Evolutionary conservation across 2,329 filamentous ascomycete species (phyloP).

Genomic region (Fusarium guadeloupense): DNA sequence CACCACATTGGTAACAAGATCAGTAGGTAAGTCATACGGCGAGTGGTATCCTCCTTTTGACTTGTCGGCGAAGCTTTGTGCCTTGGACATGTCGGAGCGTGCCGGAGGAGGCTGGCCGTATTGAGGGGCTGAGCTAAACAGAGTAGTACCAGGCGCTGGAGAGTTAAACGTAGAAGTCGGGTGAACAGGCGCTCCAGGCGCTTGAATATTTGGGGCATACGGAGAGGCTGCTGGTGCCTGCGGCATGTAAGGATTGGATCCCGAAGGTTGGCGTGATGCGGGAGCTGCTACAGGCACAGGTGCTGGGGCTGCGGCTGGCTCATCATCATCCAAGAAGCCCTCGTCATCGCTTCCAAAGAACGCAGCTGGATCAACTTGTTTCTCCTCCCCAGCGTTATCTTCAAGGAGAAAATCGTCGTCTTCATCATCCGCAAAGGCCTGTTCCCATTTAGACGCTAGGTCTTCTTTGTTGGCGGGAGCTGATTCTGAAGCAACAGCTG

Average conservation of each 20-base stretch:
- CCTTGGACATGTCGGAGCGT: conserved; percentile 61
- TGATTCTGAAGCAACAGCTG: conserved; percentile 33
- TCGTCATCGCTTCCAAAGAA: conserved; percentile 87
- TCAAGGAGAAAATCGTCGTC: conserved; percentile 72
- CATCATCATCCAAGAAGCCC: conserved; percentile 78
- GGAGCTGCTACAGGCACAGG: conserved; percentile 9
- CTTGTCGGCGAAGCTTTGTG: conserved; percentile 89
- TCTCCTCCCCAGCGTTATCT: conserved; percentile 57
- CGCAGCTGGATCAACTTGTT: conserved; percentile 67
- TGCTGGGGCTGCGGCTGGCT: conserved; percentile 43
- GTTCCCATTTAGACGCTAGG: conserved; percentile 83
- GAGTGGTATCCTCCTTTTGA: conserved; percentile 92
- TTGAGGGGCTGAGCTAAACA: conserved; percentile 44
- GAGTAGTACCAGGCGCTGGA: conserved; percentile 34
- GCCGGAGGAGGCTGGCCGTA: conserved; percentile 51
- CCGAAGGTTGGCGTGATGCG: conserved; percentile 14
- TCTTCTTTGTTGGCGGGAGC: conserved; percentile 62
- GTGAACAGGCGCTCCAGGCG: conserved; percentile 9
- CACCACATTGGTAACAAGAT: conserved; percentile 65
- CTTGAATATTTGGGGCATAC: conserved; percentile 35
- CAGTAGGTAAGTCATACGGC: conserved; percentile 93
- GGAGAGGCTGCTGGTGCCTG: conserved; percentile 26
- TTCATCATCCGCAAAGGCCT: conserved; percentile 79
- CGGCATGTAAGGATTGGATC: conserved; percentile 43
- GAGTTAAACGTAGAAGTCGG: conserved; percentile 35